Conservation (phyloP, 345 rosid genomes). For the Erucastrum elatum region DNA sequence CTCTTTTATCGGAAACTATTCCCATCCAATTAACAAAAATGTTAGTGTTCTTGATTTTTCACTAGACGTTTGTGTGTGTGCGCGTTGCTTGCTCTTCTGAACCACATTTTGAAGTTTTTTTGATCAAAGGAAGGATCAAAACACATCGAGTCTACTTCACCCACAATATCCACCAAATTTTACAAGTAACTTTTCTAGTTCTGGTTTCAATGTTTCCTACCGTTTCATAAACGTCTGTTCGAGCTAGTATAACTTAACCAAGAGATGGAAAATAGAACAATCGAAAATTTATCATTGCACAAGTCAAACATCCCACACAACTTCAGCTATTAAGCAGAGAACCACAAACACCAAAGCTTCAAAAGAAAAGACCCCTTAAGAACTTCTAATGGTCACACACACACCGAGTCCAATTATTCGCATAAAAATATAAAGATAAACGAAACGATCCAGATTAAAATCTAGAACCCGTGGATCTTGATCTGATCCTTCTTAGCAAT, state of each 20-base stretch:
- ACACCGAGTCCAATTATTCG: slow-evolving; percentile 14
- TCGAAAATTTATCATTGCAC: slow-evolving; percentile 17
- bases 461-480: slow-evolving; percentile 82
- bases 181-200: not conserved
- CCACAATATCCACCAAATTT: not conserved
- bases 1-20: not conserved
- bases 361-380: not conserved
- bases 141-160: not conserved
- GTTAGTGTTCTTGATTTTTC: not conserved
- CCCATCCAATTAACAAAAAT: not conserved
- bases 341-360: not conserved
- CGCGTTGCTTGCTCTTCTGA: not conserved
- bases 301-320: not conserved
- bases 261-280: not conserved
- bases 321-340: not conserved
- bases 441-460: not conserved
- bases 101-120: not conserved
- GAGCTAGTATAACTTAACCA: not conserved
- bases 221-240: not conserved
- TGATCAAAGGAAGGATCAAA: not conserved
- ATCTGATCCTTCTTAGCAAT: slow-evolving; percentile 73
- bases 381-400: not conserved
- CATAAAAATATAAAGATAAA: not conserved
- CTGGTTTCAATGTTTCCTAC: not conserved
- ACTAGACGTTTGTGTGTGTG: not conserved